Evolutionary conservation across 2,329 filamentous ascomycete species (phyloP).

Genomic region (Blastomyces parvus): DNA sequence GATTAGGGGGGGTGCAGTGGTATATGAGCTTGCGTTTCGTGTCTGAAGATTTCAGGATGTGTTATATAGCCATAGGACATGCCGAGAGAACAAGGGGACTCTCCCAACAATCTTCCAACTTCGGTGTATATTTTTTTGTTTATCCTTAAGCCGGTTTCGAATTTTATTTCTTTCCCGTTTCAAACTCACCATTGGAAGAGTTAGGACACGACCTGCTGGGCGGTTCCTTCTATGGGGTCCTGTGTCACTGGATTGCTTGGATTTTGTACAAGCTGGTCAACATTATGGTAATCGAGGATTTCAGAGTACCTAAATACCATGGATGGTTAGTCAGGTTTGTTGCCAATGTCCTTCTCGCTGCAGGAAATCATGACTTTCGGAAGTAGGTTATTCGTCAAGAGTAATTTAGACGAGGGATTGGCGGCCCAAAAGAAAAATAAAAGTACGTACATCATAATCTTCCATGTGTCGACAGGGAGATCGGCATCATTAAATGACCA

Average conservation of each 20-base stretch:
- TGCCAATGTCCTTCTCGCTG: neutral
- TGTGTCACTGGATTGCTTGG: neutral
- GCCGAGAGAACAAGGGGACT: neutral
- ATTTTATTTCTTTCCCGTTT: neutral
- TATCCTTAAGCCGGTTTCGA: neutral
- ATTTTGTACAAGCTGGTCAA: conserved; percentile 47
- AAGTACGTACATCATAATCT: conserved; percentile 90
- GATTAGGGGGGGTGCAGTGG: neutral
- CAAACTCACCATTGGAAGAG: too few species aligned
- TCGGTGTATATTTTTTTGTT: neutral
- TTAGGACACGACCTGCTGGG: neutral
- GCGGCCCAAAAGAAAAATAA: neutral
- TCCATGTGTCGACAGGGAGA: conserved; percentile 97
- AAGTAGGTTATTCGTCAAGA: neutral
- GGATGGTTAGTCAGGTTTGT: conserved; percentile 9
- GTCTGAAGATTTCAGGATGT: neutral
- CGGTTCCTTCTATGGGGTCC: neutral
- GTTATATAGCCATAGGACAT: neutral
- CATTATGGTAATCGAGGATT: conserved; percentile 96
- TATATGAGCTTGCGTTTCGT: neutral
- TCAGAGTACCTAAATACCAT: conserved; percentile 72
- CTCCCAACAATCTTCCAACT: neutral
- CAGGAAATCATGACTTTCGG: neutral
- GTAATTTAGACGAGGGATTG: neutral
- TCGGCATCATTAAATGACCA: conserved; percentile 99